A percentile compares a stretch with the other conserved stretches of the same genome.
phyloP scores from a whole-genome alignment of 2,329 filamentous ascomycete species.

The Fusarium tuaranense region DNA sequence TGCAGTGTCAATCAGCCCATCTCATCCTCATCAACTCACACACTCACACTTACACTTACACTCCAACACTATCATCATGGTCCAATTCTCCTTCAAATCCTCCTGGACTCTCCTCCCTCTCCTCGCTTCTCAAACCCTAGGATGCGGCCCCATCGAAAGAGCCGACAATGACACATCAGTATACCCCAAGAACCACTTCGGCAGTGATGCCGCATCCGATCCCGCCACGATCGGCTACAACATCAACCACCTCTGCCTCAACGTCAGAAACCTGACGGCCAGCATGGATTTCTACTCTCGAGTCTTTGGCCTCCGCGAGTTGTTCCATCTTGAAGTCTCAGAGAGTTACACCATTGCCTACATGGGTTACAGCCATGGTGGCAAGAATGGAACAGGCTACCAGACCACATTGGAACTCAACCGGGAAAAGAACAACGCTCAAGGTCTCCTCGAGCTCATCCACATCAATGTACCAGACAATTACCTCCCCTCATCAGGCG shows the following conservation, averaged over 20 bases:
- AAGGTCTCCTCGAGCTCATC: conserved; percentile 49
- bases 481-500: conserved; percentile 32
- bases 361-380: conserved; percentile 51
- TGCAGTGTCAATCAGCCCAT: background rate
- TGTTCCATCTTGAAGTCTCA: conserved; percentile 48
- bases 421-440: conserved; percentile 50
- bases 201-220: conserved; percentile 43
- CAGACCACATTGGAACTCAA: conserved; percentile 49
- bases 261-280: conserved; percentile 45
- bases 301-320: conserved; percentile 50
- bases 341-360: conserved; percentile 49
- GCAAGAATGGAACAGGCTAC: conserved; percentile 52
- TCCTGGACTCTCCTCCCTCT: background rate
- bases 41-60: background rate
- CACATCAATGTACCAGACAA: conserved; percentile 38
- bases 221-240: conserved; percentile 49
- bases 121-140: background rate
- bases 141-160: background rate
- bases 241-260: conserved; percentile 51
- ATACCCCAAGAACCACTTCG: conserved; percentile 7
- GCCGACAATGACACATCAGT: background rate
- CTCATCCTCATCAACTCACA: background rate
- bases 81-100: background rate
- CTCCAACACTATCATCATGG: background rate
- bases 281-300: conserved; percentile 50